Base-by-base conservation (phyloP, 2,329 filamentous ascomycete genomes). In the Colletotrichum trifolii region DNA sequence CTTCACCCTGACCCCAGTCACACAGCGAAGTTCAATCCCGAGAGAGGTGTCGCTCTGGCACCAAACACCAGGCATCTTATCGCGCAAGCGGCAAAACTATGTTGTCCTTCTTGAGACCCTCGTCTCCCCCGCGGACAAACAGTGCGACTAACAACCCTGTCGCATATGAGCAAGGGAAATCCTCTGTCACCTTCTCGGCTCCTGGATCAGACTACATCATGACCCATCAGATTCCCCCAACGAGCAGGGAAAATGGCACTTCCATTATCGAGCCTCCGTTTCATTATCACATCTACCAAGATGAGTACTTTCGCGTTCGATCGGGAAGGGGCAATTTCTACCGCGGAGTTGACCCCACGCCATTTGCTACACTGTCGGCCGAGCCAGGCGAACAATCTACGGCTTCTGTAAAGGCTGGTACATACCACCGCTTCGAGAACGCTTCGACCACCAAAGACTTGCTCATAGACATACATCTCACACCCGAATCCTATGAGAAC, bases 211-310 rank as follows among this genome's bases (percentile, higher is more conserved):
- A 69, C 12, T 72, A 69, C 61, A 43, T 69, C 10, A 63, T 71
- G 54, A 69, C 61, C n/a, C 64, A 71, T 46, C 63, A 56, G 33
- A 54, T 69, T 15, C 69, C 68, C 11, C 69, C 71, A 8, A 62
- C 59, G 11, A 62, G 33, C 45, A 6, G 36, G 8, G 59, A 49
- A 12, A 43, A 56, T 10, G 59, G 53, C 15, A 67, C 53, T 15
- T 69, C 68, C n/a, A 67, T 73, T 7, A 58, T 72, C 36, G 36
- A 60, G 17, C 71, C 71, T 36, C 71, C 71, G 5, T 68, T 69
- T 36, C 71, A 73, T 55, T 69, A 67, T 38, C 71, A 73, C 57
- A 60, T 73, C 59, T 63, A 67, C 57, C 71, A 72, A 55, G 55
- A 60, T 15, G 71, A 73, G 50, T 43, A 62, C 25, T 71, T 72